phyloP scores from a whole-genome alignment of 192 early-diverging fungal species.

The Podila minutissima region DNA sequence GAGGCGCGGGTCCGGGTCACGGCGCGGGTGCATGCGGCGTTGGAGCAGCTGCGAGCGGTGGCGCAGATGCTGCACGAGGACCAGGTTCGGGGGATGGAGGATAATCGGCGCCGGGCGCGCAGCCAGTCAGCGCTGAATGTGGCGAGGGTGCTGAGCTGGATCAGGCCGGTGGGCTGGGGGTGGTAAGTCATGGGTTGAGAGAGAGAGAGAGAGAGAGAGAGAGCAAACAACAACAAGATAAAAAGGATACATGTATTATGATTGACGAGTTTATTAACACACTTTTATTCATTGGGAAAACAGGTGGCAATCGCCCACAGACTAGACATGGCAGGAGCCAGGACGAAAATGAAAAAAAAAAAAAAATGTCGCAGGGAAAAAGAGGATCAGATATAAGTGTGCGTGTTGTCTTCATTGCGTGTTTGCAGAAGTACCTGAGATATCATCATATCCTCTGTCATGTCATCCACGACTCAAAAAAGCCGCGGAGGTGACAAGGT shows the following conservation, averaged over 20 bases:
- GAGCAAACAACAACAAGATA: too few relatives aligned
- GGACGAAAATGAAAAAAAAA: neutral
- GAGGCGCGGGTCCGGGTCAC: constrained; percentile 66
- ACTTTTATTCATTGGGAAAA: neutral
- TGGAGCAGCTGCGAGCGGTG: constrained; percentile 50
- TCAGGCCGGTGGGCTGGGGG: constrained; percentile 39
- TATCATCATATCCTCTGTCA: constrained; percentile 33
- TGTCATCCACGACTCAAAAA: neutral
- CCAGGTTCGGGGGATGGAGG: constrained; percentile 1
- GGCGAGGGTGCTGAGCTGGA: constrained; percentile 7
- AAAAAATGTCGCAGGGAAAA: too few relatives aligned
- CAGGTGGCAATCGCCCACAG: neutral
- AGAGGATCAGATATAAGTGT: constrained; percentile 47
- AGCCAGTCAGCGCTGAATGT: constrained; percentile 9
- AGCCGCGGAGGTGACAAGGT: neutral
- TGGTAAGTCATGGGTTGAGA: constrained; percentile 18
- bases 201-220: too few relatives aligned
- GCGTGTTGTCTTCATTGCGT: constrained; percentile 32
- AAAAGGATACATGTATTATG: too few relatives aligned
- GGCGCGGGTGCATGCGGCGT: constrained; percentile 53
- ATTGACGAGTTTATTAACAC: too few relatives aligned
- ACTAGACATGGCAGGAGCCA: neutral
- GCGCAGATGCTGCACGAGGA: constrained; percentile 32
- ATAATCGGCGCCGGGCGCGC: constrained; percentile 13
- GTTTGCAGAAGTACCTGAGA: constrained; percentile 52